Evolutionary conservation across 2,329 filamentous ascomycete species (phyloP).

Genomic region (Cercospora citrullina): DNA sequence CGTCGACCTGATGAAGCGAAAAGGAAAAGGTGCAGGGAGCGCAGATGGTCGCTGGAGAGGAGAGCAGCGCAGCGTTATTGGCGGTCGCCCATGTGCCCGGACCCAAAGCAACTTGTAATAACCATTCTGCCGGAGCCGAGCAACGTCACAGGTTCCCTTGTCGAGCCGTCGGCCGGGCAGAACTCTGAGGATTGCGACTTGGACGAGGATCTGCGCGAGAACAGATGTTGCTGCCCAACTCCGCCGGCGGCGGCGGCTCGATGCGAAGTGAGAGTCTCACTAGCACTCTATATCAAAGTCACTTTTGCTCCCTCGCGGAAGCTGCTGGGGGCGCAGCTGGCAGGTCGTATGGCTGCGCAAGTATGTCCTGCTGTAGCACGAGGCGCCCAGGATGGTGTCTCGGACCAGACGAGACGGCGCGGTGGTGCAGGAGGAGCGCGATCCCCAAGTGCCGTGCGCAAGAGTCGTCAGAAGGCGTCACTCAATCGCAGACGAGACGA

Average conservation of each 20-base stretch:
- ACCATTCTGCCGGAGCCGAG: constrained; percentile 7
- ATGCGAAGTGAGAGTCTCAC: background rate
- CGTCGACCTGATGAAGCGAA: background rate
- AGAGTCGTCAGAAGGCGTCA: constrained; percentile 13
- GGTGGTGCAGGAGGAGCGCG: background rate
- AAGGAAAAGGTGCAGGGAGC: background rate
- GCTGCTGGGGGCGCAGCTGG: background rate
- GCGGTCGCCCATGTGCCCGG: background rate
- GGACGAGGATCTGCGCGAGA: constrained; percentile 10
- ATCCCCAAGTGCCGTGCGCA: constrained; percentile 5
- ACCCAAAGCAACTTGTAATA: background rate
- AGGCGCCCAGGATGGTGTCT: background rate
- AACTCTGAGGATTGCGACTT: constrained; percentile 1
- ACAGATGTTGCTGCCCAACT: constrained; percentile 1
- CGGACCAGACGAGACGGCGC: background rate
- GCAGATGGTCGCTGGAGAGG: background rate
- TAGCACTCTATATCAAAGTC: background rate
- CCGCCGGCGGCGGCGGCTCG: background rate
- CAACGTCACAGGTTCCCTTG: background rate
- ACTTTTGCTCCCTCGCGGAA: background rate
- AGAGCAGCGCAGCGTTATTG: background rate
- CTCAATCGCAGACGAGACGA: background rate
- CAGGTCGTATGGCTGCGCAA: background rate
- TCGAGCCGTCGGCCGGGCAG: background rate
- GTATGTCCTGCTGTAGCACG: background rate